Conservation (phyloP, 1,284 basidiomycete genomes). For the Cystobasidium sp. region DNA sequence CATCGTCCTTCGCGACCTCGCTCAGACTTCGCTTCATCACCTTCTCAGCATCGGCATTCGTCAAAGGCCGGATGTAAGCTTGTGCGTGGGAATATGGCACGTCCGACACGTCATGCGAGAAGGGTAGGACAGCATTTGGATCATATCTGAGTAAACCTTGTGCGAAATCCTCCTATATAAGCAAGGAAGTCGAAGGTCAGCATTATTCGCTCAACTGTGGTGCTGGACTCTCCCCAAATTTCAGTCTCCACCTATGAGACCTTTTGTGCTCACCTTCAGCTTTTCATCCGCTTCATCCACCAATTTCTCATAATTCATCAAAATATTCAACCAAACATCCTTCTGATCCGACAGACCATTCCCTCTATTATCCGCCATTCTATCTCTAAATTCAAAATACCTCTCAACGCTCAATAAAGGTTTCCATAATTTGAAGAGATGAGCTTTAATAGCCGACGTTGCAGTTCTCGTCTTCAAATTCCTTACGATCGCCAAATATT, state of each 20-base stretch:
- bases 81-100: constrained; percentile 59
- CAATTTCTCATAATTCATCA: constrained; percentile 67
- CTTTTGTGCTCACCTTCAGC: constrained; percentile 64
- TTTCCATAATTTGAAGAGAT: constrained; percentile 88
- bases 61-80: constrained; percentile 56
- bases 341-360: constrained; percentile 44
- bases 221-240: no score
- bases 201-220: no score
- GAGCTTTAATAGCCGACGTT: constrained; percentile 80
- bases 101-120: constrained; percentile 48
- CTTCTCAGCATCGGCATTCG: constrained; percentile 29
- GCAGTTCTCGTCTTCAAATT: constrained; percentile 73
- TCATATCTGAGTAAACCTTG: constrained; percentile 43
- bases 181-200: no score
- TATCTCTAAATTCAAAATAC: constrained; percentile 73
- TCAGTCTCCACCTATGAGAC: background rate
- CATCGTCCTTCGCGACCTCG: constrained; percentile 37
- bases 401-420: constrained; percentile 67
- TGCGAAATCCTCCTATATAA: constrained; percentile 45
- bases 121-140: constrained; percentile 46
- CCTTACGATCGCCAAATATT: constrained; percentile 83
- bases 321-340: constrained; percentile 58
- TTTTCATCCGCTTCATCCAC: constrained; percentile 69
- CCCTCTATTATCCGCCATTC: background rate
- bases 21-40: constrained; percentile 41